Base-by-base conservation (phyloP, 176 grass and related monocot genomes). In the Cenchrus americanus region DNA sequence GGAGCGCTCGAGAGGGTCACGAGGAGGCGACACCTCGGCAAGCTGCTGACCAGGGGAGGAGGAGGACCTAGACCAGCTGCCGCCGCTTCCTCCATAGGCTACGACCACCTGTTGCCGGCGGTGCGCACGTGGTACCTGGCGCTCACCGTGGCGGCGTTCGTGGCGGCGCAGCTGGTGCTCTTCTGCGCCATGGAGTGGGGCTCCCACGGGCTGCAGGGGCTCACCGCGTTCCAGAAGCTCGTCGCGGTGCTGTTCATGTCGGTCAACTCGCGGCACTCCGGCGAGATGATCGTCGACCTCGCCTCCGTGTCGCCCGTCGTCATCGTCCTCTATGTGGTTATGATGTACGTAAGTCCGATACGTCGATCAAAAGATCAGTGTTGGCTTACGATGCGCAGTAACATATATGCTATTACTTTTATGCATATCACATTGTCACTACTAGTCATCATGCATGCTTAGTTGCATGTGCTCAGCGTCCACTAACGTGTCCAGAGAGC, bases 151-250 rank as follows among this genome's bases (percentile, higher is more conserved):
- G 83, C 49, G 19, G 15, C 42, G 55, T 55, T 94, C 43, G 1
- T 89, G 23, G 54, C 87, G 19, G 34, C 40, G 68, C 95, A 97
- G 48, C 22, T 91, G 62, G 34, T 82, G 7, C 37, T 94, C 30
- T 86, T 94, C 76, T 91, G 86, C 82, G 74, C 48, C 72, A 84
- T 89, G 92, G 92, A 94, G 80, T 97, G 95, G 95, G 62, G 66
- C 22, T 91, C 88, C 48, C 75, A 85, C 30, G 90, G 86, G 18
- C 86, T 97, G 60, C 44, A 8, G 2, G 90, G 81, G 14, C 75
- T 94, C 74, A 85, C 27, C 2, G 47, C 74, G 27, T 85, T 74
- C 40, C 86, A 87, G 90, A 97, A 97, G 88, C 50, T 89, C 48
- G 84, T 94, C 7, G 90, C 63, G 0, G 90, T 82, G 12, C 24